Percentiles rank a stretch among this genome's conserved stretches.
phyloP scores from a whole-genome alignment of 2,329 filamentous ascomycete genomes.

The Trichoderma sp. region DNA sequence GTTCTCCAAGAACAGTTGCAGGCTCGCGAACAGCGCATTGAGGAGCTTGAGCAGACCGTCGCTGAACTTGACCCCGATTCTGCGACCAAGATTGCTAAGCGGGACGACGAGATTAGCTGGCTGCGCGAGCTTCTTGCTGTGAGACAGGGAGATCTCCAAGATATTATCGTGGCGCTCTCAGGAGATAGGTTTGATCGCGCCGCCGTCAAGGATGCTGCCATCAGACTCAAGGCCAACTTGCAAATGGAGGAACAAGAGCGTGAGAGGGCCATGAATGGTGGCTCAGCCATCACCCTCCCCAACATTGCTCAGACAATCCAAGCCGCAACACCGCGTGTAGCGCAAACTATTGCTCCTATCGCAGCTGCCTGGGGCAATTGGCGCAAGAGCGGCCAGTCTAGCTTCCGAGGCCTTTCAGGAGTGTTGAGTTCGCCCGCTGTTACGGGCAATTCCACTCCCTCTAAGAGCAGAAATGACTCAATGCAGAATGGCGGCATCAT shows the following conservation, averaged over 20 bases:
- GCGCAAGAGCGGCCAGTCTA: constrained; percentile 68
- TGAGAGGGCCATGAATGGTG: constrained; percentile 76
- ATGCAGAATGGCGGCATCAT: constrained; percentile 61
- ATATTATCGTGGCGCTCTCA: constrained; percentile 81
- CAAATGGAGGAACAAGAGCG: constrained; percentile 98
- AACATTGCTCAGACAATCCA: constrained; percentile 78
- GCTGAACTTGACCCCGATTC: constrained; percentile 73
- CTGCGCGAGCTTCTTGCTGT: constrained; percentile 90
- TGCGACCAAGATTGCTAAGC: constrained; percentile 80
- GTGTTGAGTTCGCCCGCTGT: constrained; percentile 47
- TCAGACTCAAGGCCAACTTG: constrained; percentile 88
- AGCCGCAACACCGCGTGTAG: constrained; percentile 78
- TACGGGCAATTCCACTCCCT: constrained; percentile 56
- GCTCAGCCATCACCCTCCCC: constrained; percentile 67
- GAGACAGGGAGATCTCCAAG: constrained; percentile 85
- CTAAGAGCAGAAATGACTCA: constrained; percentile 56
- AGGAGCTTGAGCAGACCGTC: constrained; percentile 76
- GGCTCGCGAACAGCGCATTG: constrained; percentile 86
- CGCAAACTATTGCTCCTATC: constrained; percentile 73
- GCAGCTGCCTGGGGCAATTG: constrained; percentile 97
- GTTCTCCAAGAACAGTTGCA: constrained; percentile 96
- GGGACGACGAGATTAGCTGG: constrained; percentile 93
- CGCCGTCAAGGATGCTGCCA: constrained; percentile 83
- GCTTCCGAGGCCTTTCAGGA: constrained; percentile 51
- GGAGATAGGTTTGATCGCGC: constrained; percentile 75